phyloP scores from a whole-genome alignment of 495 filamentous ascomycete species.

The Ramalina intermedia region DNA sequence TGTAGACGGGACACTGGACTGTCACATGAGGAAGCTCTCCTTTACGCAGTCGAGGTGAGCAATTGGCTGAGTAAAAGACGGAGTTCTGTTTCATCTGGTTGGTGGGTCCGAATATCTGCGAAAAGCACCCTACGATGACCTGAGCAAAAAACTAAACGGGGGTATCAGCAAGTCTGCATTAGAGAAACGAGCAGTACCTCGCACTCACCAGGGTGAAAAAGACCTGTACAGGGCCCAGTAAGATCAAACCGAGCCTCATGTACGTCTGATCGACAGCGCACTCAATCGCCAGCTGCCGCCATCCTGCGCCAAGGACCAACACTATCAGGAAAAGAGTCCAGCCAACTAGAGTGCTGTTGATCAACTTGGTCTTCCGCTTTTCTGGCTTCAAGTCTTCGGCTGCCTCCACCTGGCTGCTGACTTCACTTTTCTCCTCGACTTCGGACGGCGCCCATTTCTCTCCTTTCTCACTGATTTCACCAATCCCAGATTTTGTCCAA shows the following conservation, averaged over 20 bases:
- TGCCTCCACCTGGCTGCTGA: constrained; percentile 24
- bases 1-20: constrained; percentile 61
- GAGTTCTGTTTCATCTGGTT: constrained; percentile 58
- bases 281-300: constrained; percentile 51
- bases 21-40: constrained; percentile 49
- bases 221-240: constrained; percentile 52
- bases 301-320: constrained; percentile 50
- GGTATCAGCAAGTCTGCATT: neutral
- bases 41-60: constrained; percentile 41
- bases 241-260: constrained; percentile 45
- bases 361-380: constrained; percentile 46
- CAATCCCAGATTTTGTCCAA: constrained; percentile 36
- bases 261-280: constrained; percentile 47
- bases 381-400: constrained; percentile 44
- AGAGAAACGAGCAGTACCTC: neutral
- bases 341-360: constrained; percentile 51
- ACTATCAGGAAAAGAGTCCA: constrained; percentile 48
- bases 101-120: constrained; percentile 61
- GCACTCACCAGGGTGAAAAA: constrained; percentile 53
- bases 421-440: constrained; percentile 34
- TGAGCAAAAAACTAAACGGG: constrained; percentile 47
- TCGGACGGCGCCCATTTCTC: constrained; percentile 23
- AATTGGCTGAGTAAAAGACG: constrained; percentile 59
- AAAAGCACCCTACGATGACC: constrained; percentile 58
- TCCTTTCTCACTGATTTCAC: constrained; percentile 27